Percentiles rank a stretch among this genome's conserved stretches.
Evolutionary conservation across 805 yeast species (phyloP).

Genomic region (Hanseniaspora osmophila): DNA sequence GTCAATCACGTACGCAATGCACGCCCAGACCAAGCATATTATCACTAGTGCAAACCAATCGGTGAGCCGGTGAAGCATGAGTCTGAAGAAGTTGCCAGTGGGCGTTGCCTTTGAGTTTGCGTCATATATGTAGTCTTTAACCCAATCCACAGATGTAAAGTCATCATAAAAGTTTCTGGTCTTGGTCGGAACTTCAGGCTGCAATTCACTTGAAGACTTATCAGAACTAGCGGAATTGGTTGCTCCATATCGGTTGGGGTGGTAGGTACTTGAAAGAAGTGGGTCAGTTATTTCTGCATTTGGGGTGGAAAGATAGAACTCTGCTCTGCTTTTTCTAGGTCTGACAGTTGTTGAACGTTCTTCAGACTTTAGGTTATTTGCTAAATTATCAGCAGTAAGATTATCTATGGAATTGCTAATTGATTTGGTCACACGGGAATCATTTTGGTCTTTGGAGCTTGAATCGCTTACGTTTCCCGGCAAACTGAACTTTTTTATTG

Average conservation of each 20-base stretch:
- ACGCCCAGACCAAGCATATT: slow-evolving; percentile 31
- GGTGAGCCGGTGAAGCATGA: slow-evolving; percentile 8
- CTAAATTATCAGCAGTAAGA: too few relatives aligned
- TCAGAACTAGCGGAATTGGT: neutral
- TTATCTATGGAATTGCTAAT: too few relatives aligned
- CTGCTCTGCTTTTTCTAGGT: neutral
- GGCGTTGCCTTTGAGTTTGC: slow-evolving; percentile 15
- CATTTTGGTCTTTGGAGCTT: too few relatives aligned
- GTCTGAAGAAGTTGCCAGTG: slow-evolving; percentile 2
- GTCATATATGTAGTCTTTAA: slow-evolving; percentile 32
- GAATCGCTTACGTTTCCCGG: too few relatives aligned
- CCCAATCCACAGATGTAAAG: slow-evolving; percentile 51
- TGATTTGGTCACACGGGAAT: too few relatives aligned
- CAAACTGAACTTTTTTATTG: too few relatives aligned
- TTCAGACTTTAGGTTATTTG: too few relatives aligned
- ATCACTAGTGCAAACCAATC: slow-evolving; percentile 37
- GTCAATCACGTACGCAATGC: slow-evolving; percentile 37
- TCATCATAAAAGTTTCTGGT: slow-evolving; percentile 36
- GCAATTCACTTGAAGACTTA: neutral
- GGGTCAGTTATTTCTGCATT: neutral
- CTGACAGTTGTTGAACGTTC: too few relatives aligned
- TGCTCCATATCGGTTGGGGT: neutral
- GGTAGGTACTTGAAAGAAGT: neutral
- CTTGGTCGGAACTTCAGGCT: neutral
- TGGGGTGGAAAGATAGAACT: neutral